Evolutionary conservation across 2,329 filamentous ascomycete genomes (phyloP).

Genomic region (Cladosporium sp.): DNA sequence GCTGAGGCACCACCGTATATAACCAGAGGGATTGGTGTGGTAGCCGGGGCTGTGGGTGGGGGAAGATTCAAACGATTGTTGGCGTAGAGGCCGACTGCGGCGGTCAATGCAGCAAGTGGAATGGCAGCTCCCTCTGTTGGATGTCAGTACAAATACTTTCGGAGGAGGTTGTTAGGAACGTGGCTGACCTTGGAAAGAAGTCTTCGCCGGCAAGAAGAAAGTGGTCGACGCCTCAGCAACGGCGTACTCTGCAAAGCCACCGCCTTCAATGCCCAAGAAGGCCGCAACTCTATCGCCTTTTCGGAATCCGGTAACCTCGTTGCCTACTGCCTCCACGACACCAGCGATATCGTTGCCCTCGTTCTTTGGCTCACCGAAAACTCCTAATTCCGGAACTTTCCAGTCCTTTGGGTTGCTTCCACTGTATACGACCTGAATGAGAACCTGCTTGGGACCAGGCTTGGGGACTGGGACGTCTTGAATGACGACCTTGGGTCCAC

Average conservation of each 20-base stretch:
- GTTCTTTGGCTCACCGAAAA: background rate
- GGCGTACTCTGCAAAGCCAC: constrained; percentile 63
- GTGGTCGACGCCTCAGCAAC: constrained; percentile 57
- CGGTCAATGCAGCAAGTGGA: constrained; percentile 48
- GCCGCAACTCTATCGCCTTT: constrained; percentile 58
- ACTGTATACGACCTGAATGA: constrained; percentile 30
- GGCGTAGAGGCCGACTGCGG: constrained; percentile 46
- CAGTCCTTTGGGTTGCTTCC: constrained; percentile 33
- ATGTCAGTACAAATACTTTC: background rate
- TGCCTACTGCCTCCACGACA: constrained; percentile 55
- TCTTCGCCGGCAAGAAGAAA: constrained; percentile 53
- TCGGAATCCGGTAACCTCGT: constrained; percentile 58
- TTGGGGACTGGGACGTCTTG: constrained; percentile 29
- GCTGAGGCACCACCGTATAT: constrained; percentile 56
- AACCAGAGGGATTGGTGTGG: constrained; percentile 35
- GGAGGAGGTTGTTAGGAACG: too few relatives aligned
- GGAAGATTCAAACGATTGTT: constrained; percentile 41
- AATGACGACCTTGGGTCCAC: constrained; percentile 30
- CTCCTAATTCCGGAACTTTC: constrained; percentile 22
- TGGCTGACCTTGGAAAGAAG: constrained; percentile 52
- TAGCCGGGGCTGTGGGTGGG: constrained; percentile 40
- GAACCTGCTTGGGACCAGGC: constrained; percentile 27
- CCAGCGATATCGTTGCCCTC: constrained; percentile 39
- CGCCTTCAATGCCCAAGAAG: constrained; percentile 56
- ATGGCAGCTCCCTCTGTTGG: constrained; percentile 44